Conservation (phyloP, 805 yeast genomes). For the Candida xiaguanensis region DNA sequence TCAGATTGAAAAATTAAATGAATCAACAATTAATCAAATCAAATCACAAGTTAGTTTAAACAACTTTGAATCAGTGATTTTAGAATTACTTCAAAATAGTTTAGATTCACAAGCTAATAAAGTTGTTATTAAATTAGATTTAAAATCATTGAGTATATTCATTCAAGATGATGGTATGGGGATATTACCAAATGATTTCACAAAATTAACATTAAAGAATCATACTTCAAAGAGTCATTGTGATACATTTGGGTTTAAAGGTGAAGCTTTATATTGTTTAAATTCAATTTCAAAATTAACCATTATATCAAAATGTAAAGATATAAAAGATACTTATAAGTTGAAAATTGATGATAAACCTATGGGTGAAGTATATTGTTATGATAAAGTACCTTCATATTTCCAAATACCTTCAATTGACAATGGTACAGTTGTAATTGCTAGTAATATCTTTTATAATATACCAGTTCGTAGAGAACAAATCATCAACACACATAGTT, state of each 20-base stretch:
- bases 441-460: conserved; percentile 38
- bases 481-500: conserved; percentile 16
- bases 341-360: conserved; percentile 1
- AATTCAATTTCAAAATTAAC: conserved; percentile 44
- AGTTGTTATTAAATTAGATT: conserved; percentile 32
- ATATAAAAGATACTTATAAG: conserved; percentile 1
- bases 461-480: conserved; percentile 42
- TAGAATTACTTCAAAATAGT: conserved; percentile 53
- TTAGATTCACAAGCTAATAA: conserved; percentile 49
- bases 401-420: conserved; percentile 5
- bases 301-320: conserved; percentile 41
- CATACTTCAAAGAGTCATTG: conserved; percentile 41
- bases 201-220: conserved; percentile 42
- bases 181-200: conserved; percentile 46
- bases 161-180: conserved; percentile 77
- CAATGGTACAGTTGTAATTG: conserved; percentile 38
- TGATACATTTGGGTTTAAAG: conserved; percentile 56
- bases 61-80: conserved; percentile 38
- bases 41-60: conserved; percentile 33
- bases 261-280: conserved; percentile 63
- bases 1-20: conserved; percentile 13
- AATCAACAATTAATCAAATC: conserved; percentile 11
- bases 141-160: conserved; percentile 25
- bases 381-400: background rate
- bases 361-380: background rate